These are phyloP conservation scores for Trichoderma virens DNA, from an alignment of 495 filamentous ascomycete genomes.

Conservation along the genomic window DNA sequence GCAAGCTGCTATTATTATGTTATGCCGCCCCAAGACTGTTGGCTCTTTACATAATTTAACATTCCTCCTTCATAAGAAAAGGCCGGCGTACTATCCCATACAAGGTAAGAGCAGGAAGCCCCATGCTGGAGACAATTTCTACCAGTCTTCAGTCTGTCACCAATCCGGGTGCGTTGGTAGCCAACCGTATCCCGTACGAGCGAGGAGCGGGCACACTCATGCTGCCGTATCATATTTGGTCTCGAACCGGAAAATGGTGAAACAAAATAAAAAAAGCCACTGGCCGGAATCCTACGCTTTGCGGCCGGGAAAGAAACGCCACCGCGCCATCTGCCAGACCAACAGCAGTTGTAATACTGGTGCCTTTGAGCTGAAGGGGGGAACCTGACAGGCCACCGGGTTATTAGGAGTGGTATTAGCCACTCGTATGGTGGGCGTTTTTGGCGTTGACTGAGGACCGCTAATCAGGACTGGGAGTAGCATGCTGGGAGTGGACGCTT, in stretches of 20 bases:
- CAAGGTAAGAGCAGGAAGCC: neutral
- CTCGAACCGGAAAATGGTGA: neutral
- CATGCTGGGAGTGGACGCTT: neutral
- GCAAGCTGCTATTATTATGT: neutral
- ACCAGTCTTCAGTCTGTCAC: neutral
- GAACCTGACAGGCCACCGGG: neutral
- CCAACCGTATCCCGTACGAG: too few species aligned
- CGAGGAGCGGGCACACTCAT: too few species aligned
- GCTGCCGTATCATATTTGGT: neutral
- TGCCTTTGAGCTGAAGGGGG: neutral
- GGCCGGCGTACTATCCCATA: neutral
- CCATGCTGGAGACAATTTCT: neutral
- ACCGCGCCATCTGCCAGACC: neutral
- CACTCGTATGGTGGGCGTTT: neutral
- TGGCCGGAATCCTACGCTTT: neutral
- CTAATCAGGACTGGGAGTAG: neutral
- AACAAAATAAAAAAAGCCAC: neutral
- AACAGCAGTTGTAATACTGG: neutral
- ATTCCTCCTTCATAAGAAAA: neutral
- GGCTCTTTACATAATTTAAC: neutral
- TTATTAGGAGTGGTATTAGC: neutral
- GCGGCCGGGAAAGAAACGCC: slow-evolving; percentile 4
- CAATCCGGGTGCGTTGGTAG: neutral
- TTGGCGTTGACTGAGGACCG: neutral
- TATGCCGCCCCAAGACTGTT: neutral